Percentiles rank a stretch among this genome's conserved stretches.
phyloP scores from a whole-genome alignment of 2,329 filamentous ascomycete genomes.

The Phyllachora maydis region DNA sequence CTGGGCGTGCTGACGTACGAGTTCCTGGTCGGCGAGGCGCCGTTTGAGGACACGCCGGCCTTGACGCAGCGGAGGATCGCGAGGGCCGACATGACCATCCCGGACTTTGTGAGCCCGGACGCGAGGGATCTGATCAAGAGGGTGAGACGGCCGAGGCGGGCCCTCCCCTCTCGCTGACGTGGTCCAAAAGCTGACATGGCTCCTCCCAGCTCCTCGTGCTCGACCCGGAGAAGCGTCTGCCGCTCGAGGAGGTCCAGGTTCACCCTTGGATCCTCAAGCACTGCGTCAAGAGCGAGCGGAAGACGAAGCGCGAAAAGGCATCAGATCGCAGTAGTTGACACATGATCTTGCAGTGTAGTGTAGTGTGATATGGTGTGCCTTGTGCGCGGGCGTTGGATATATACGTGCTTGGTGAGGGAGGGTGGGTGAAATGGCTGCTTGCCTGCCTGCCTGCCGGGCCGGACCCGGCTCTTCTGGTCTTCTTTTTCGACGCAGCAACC shows the following conservation, averaged over 20 bases:
- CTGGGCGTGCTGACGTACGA: constrained; percentile 90
- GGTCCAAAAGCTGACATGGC: constrained; percentile 4
- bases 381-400: too few relatives aligned
- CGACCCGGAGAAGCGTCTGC: constrained; percentile 82
- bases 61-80: constrained; percentile 89
- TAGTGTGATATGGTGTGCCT: too few relatives aligned
- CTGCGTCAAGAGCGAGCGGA: constrained; percentile 47
- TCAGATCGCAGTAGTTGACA: constrained; percentile 2
- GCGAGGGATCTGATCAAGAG: constrained; percentile 83
- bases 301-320: constrained; percentile 26
- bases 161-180: not conserved
- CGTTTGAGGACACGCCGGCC: constrained; percentile 85
- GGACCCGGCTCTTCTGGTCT: too few relatives aligned
- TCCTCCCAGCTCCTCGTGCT: constrained; percentile 59
- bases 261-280: constrained; percentile 98
- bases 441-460: too few relatives aligned
- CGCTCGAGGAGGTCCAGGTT: constrained; percentile 68
- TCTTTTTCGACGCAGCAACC: too few relatives aligned
- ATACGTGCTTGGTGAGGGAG: too few relatives aligned
- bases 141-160: too few relatives aligned
- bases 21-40: constrained; percentile 87
- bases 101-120: constrained; percentile 75
- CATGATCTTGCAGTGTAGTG: constrained; percentile 5
- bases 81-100: constrained; percentile 79
- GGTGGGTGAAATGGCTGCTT: too few relatives aligned